Percentiles rank a stretch among this genome's conserved stretches.
These are phyloP conservation scores for Cavenderia fasciculata DNA, from an alignment of 78 protist species.

Conservation along the genomic window DNA sequence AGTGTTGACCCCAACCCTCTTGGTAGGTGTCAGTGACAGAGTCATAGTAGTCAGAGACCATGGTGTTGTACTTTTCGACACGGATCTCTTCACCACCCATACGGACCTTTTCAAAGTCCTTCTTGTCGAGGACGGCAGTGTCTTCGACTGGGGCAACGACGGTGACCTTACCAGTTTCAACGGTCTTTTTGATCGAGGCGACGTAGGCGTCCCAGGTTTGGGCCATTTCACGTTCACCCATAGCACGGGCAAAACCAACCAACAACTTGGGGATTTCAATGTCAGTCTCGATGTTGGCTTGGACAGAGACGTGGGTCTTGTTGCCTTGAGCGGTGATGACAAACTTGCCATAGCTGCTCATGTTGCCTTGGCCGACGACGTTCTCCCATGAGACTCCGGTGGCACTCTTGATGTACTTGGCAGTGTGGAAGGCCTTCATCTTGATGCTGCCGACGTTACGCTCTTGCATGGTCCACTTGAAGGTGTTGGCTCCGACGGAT, in stretches of 20 bases:
- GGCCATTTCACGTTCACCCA: slow-evolving; percentile 72
- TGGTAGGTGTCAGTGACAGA: slow-evolving; percentile 73
- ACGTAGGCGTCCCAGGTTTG: slow-evolving; percentile 67
- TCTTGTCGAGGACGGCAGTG: slow-evolving; percentile 47
- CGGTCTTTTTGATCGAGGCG: slow-evolving; percentile 33
- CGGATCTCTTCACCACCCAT: slow-evolving; percentile 24
- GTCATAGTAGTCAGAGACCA: slow-evolving; percentile 70
- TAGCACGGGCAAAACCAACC: slow-evolving; percentile 67
- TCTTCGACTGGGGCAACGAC: slow-evolving; percentile 60
- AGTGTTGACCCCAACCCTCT: slow-evolving; percentile 73
- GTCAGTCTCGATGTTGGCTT: slow-evolving; percentile 63
- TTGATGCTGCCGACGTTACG: slow-evolving; percentile 70
- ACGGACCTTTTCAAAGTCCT: slow-evolving; percentile 57
- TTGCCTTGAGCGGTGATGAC: not conserved
- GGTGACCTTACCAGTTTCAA: slow-evolving; percentile 51
- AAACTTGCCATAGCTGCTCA: slow-evolving; percentile 33
- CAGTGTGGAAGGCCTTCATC: slow-evolving; percentile 62
- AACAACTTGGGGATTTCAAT: slow-evolving; percentile 71
- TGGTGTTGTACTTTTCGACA: slow-evolving; percentile 58
- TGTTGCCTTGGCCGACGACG: slow-evolving; percentile 49
- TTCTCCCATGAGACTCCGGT: slow-evolving; percentile 60
- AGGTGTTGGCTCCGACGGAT: not conserved
- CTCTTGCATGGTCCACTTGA: slow-evolving; percentile 70
- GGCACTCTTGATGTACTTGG: slow-evolving; percentile 23
- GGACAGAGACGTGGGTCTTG: slow-evolving; percentile 18